Conservation (phyloP, 208 protist species). For the Perkinsela sp. region DNA sequence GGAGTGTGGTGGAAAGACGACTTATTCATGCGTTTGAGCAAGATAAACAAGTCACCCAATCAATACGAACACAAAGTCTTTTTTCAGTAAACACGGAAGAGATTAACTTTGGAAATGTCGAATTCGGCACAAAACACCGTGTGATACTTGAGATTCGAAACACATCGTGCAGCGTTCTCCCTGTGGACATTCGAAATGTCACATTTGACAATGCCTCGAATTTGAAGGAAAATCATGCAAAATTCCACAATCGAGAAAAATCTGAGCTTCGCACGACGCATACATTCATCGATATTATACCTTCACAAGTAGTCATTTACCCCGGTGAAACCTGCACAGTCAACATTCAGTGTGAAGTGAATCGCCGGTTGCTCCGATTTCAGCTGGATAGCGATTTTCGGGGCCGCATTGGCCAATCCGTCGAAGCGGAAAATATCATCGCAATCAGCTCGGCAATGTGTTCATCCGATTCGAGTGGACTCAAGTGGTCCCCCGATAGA, state of each 20-base stretch:
- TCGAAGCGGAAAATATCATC: not conserved
- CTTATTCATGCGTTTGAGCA: not conserved
- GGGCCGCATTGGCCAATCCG: not conserved
- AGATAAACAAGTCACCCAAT: too few relatives aligned
- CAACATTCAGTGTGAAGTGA: not conserved
- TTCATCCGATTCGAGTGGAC: not conserved
- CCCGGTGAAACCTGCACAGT: not conserved
- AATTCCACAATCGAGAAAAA: too few relatives aligned
- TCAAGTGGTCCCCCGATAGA: not conserved
- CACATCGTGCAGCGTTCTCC: too few relatives aligned
- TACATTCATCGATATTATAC: not conserved
- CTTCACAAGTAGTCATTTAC: not conserved
- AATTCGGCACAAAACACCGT: too few relatives aligned
- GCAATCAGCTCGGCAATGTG: not conserved
- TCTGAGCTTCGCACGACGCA: too few relatives aligned
- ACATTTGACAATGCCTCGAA: too few relatives aligned
- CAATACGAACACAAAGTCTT: too few relatives aligned
- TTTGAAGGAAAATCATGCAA: too few relatives aligned
- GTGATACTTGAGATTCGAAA: too few relatives aligned
- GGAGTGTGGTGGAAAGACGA: not conserved
- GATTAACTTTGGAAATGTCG: too few relatives aligned
- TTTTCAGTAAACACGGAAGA: too few relatives aligned
- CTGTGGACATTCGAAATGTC: too few relatives aligned
- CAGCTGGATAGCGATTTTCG: not conserved
- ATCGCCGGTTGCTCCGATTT: not conserved